These are phyloP conservation scores for Cucurbita maxima DNA, from an alignment of 306 rosid genomes.

Conservation along the genomic window DNA sequence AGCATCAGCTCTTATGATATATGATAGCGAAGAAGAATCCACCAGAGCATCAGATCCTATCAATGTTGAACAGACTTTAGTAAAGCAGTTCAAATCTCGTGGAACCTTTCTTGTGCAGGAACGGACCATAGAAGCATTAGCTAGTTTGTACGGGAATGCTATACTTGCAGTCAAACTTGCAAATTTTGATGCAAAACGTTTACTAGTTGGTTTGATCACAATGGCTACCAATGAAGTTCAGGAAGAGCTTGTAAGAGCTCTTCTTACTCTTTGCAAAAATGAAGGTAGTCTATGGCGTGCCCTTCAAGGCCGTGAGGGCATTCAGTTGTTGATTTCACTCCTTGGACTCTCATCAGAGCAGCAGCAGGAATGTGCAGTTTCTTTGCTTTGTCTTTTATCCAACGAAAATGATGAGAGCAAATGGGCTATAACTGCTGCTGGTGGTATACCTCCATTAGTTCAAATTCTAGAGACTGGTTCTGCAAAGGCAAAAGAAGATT, in stretches of 20 bases:
- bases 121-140: conserved; percentile 91
- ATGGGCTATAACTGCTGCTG: conserved; percentile 99
- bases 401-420: conserved; percentile 92
- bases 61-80: conserved; percentile 65
- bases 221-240: conserved; percentile 89
- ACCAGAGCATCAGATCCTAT: conserved; percentile 74
- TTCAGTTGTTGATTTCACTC: conserved; percentile 86
- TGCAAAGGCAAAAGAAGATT: conserved; percentile 94
- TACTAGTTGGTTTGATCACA: conserved; percentile 95
- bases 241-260: conserved; percentile 79
- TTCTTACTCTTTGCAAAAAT: conserved; percentile 61
- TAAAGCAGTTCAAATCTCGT: conserved; percentile 62
- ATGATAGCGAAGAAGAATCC: conserved; percentile 74
- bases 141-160: conserved; percentile 82
- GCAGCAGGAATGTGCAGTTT: conserved; percentile 98
- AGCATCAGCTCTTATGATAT: conserved; percentile 98
- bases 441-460: conserved; percentile 98
- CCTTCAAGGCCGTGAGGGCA: conserved; percentile 94
- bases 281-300: conserved; percentile 86
- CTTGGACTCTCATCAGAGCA: conserved; percentile 96
- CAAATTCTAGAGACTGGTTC: conserved; percentile 95
- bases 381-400: conserved; percentile 78
- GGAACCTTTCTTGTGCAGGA: conserved; percentile 82
- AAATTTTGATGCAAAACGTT: conserved; percentile 74
- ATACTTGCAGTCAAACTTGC: conserved; percentile 57